These are phyloP conservation scores for Auriscalpium vulgare DNA, from an alignment of 768 basidiomycete genomes.

Conservation along the genomic window DNA sequence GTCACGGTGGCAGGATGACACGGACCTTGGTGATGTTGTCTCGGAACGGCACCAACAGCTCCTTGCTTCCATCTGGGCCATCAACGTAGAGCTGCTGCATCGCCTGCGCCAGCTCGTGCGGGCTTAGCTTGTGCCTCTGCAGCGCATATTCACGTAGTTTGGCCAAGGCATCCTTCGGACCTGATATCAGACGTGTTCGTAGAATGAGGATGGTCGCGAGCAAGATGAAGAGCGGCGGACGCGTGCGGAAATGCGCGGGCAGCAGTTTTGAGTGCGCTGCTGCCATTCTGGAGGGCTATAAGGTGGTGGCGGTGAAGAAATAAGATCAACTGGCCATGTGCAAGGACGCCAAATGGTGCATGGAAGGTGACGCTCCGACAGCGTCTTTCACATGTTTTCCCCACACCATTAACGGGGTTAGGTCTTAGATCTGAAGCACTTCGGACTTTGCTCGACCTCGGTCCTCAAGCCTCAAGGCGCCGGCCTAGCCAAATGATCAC, in stretches of 20 bases:
- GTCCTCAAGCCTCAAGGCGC: no score
- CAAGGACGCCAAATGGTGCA: background rate
- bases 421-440: background rate
- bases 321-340: background rate
- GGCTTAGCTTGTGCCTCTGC: background rate
- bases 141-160: background rate
- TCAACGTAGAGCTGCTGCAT: constrained; percentile 58
- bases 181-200: constrained; percentile 7
- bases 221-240: constrained; percentile 2
- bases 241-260: background rate
- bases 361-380: no score
- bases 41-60: constrained; percentile 58
- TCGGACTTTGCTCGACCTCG: no score
- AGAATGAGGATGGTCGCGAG: constrained; percentile 4
- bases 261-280: background rate
- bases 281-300: background rate
- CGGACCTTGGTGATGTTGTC: constrained; percentile 54
- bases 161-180: constrained; percentile 7
- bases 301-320: background rate
- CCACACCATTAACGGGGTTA: background rate
- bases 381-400: background rate
- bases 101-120: constrained; percentile 37
- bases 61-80: constrained; percentile 49
- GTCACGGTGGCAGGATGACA: background rate
- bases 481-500: background rate